Conservation (phyloP, 306 rosid species). For the Carpinus fangiana region DNA sequence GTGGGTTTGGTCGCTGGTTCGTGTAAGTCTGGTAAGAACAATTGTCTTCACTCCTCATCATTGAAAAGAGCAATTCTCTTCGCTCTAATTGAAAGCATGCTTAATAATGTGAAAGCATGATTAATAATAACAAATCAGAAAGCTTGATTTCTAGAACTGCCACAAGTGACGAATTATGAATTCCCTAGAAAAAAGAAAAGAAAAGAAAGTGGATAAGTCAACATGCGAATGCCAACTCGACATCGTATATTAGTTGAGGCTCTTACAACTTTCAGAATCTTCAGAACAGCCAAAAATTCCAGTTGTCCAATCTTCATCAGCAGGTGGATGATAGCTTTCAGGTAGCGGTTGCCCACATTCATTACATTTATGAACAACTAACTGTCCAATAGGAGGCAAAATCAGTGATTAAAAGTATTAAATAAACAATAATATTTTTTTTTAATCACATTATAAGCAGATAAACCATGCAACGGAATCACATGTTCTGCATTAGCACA, state of each 20-base stretch:
- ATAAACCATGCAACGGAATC: not conserved
- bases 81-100: not conserved
- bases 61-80: not conserved
- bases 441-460: not conserved
- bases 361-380: slow-evolving; percentile 48
- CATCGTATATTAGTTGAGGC: slow-evolving; percentile 4
- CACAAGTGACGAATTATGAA: slow-evolving; percentile 1
- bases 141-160: not conserved
- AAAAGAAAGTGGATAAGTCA: not conserved
- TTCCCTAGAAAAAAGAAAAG: not conserved
- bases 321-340: slow-evolving; percentile 72
- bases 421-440: not conserved
- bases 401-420: not conserved
- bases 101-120: not conserved
- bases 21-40: too few relatives aligned
- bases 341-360: slow-evolving; percentile 74
- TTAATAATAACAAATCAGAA: not conserved
- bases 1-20: too few relatives aligned
- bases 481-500: not conserved
- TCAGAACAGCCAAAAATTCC: slow-evolving; percentile 69
- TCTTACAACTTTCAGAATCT: slow-evolving; percentile 63
- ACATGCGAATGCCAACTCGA: not conserved
- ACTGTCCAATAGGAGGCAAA: slow-evolving; percentile 34
- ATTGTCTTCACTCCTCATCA: too few relatives aligned
- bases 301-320: slow-evolving; percentile 73